phyloP scores from a whole-genome alignment of 2,329 filamentous ascomycete genomes.

The Sporothrix brasiliensis region DNA sequence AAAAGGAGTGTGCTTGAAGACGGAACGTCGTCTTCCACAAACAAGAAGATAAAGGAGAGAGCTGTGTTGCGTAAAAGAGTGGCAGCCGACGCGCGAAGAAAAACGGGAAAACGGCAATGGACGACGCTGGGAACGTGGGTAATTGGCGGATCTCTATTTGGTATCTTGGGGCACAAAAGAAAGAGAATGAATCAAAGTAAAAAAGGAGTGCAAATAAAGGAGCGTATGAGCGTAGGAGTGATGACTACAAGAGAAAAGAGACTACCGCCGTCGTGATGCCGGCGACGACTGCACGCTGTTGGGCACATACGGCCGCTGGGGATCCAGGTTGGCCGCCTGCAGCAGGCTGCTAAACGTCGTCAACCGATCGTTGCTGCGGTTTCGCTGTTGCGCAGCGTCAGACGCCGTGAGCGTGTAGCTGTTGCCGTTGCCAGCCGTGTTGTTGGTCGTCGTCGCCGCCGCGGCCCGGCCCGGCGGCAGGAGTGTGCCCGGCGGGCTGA shows the following conservation, averaged over 20 bases:
- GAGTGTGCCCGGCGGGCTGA: constrained; percentile 2
- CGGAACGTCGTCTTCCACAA: background rate
- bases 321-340: constrained; percentile 51
- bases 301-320: constrained; percentile 50
- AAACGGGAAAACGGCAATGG: background rate
- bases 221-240: background rate
- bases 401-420: background rate
- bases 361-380: constrained; percentile 39
- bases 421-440: background rate
- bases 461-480: constrained; percentile 1
- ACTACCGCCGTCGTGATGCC: constrained; percentile 23
- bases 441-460: background rate
- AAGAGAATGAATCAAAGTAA: background rate
- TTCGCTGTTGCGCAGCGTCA: background rate
- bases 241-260: background rate
- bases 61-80: background rate
- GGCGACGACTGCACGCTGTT: constrained; percentile 32
- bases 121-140: background rate
- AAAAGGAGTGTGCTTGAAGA: constrained; percentile 13
- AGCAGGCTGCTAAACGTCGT: constrained; percentile 61
- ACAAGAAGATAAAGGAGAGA: background rate
- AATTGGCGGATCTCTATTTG: constrained; percentile 18
- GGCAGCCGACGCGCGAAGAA: background rate
- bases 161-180: constrained; percentile 20
- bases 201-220: background rate